Base-by-base conservation (phyloP, 352 stramenopile genomes). In the Globisporangium uncinulatum region DNA sequence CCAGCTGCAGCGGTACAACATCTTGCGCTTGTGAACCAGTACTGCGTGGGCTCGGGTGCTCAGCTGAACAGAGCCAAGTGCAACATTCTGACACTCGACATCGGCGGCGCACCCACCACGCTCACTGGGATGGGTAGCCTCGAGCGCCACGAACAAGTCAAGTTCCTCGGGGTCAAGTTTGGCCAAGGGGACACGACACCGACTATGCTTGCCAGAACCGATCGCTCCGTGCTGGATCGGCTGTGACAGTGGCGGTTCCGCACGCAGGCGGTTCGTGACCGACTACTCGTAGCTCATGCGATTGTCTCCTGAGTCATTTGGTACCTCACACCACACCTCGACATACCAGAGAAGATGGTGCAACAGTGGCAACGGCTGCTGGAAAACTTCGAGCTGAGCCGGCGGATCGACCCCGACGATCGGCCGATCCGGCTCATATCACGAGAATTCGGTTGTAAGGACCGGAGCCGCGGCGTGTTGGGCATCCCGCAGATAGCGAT, bases 21-120 rank as follows among this genome's bases (percentile, higher is more conserved):
- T 34, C 50, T 69, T 20, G 51, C 37, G 1, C 14, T 72, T 0
- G 60, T 72, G 21, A 13, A 66, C 7, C 21, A 44, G 7, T 72
- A 69, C 24, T 72, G 65, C 37, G 24, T n/a, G 9, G 61, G 54
- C 3, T 69, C 65, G 20, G 65, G 59, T 24, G 59, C 61, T 4
- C n/a, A 29, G 9, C 17, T 72, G 0, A 72, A 72, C 17, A 13
- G 39, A 1, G 9, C 52, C 43, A 71, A 71, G 31, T 58, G 45
- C 24, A 49, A 48, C 8, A 39, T 59, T 10, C 44, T 67, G 20
- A 36, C 32, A 15, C 39, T 71, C 1, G 65, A 62, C 51, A 34
- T 34, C n/a, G 48, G 1, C 15, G 8, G 19, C 11, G 2, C 21
- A 15, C 53, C 51, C 1, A 14, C 41, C 10, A 43, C 17, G 3